Conservation (phyloP, 192 early-diverging fungal species). For the Umbelopsis sp. region DNA sequence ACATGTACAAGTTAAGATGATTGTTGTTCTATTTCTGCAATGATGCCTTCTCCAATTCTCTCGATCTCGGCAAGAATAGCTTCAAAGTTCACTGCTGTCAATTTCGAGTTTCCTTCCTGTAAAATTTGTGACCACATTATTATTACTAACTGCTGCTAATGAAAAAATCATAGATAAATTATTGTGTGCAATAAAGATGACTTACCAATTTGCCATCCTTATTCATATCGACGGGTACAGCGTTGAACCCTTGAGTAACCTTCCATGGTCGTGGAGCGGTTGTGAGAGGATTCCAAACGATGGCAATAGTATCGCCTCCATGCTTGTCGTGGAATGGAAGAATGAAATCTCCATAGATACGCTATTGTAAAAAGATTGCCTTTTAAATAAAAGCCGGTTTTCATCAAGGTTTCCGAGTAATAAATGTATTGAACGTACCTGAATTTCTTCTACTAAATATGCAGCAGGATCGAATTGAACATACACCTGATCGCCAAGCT, state of each 20-base stretch:
- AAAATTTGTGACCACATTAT: constrained; percentile 25
- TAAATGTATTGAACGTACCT: constrained; percentile 28
- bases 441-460: constrained; percentile 70
- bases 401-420: not conserved
- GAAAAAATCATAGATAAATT: not conserved
- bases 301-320: constrained; percentile 70
- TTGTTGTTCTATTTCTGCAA: constrained; percentile 18
- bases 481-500: constrained; percentile 61
- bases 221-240: constrained; percentile 52
- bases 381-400: not conserved
- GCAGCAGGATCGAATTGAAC: constrained; percentile 78
- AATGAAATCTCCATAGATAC: constrained; percentile 62
- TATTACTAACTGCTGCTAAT: constrained; percentile 34
- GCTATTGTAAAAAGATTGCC: constrained; percentile 24
- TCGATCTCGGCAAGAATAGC: constrained; percentile 71
- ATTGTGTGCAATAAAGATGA: not conserved
- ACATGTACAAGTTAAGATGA: constrained; percentile 24
- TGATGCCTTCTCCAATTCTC: constrained; percentile 64
- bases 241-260: constrained; percentile 62
- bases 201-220: constrained; percentile 51
- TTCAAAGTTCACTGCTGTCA: constrained; percentile 61
- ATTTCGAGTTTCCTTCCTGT: constrained; percentile 36
- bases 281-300: constrained; percentile 66
- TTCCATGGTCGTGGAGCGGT: constrained; percentile 66
- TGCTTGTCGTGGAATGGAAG: constrained; percentile 76